Base-by-base conservation (phyloP, 805 yeast genomes). In the Hanseniaspora meyeri region DNA sequence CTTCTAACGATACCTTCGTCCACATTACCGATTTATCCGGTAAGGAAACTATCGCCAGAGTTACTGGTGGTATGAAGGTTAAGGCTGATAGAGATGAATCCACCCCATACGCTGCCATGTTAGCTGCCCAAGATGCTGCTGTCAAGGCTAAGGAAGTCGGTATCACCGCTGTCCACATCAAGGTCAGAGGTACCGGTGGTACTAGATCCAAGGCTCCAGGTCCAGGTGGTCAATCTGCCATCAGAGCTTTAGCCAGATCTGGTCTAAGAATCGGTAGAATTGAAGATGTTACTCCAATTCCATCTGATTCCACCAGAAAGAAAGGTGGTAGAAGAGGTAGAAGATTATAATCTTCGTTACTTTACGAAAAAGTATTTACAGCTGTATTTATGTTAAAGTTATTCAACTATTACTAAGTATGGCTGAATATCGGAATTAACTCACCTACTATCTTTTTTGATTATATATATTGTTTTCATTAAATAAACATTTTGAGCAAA, bases 251-350 rank as follows among this genome's bases (percentile, higher is more conserved):
- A 72, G 97, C 99, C 72, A 90, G 99, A 85, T 89, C 97, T 67
- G 99, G 99, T 76, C 82, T 93, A 78, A 90, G 95, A 85, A 93
- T 93, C 68, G 99, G 99, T 72, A 89, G 99, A 80, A 93, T 93
- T 70, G 99, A 95, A 83, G 99, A 93, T 77, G 98, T 93, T 68
- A 93, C 99, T 69, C 98, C 98, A 77, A 90, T 93, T 71, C 99
- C 99, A 77, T 93, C 98, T 68, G 99, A 93, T 79, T 90, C 97
- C 72, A 95, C 98, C 77, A 93, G 99, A 86, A 87, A 91, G 88
- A 95, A 93, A 95, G 98, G 98, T 88, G 99, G 99, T 87, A 93
- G 98, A 83, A 90, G 99, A 85, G 99, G 99, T 91, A 91, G 98
- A 85, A 89, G 99, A 87, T 85, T 90, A 79, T 87, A 77, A 78